Evolutionary conservation across 139 green algal species (phyloP).

Genomic region (Yamagishiella unicocca): DNA sequence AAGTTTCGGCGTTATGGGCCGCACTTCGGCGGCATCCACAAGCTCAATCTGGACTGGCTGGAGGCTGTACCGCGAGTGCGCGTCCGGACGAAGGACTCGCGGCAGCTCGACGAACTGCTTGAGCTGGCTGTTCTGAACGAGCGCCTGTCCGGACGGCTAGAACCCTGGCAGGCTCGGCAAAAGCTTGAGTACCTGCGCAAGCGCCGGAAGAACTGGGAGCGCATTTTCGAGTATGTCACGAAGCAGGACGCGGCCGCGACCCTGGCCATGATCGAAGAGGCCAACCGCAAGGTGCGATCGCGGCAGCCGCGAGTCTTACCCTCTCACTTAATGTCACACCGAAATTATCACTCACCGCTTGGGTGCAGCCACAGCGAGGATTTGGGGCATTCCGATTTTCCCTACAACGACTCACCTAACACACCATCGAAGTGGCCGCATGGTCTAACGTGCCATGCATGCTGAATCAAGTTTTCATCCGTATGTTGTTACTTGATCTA

Average conservation of each 20-base stretch:
- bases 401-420: too few relatives aligned
- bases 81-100: slow-evolving; percentile 60
- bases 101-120: slow-evolving; percentile 75
- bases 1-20: slow-evolving; percentile 59
- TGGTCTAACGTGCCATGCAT: background rate
- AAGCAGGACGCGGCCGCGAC: slow-evolving; percentile 80
- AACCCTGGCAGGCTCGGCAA: slow-evolving; percentile 63
- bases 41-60: slow-evolving; percentile 61
- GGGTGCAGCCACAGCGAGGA: too few relatives aligned
- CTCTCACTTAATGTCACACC: too few relatives aligned
- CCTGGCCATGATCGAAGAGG: slow-evolving; percentile 84
- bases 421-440: background rate
- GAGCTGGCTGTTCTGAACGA: slow-evolving; percentile 86
- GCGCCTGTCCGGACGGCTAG: slow-evolving; percentile 62
- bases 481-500: too few relatives aligned
- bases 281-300: slow-evolving; percentile 71
- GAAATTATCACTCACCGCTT: too few relatives aligned
- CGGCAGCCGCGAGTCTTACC: background rate
- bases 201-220: slow-evolving; percentile 79
- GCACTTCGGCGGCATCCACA: slow-evolving; percentile 57
- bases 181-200: slow-evolving; percentile 81
- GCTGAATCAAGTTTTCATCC: too few relatives aligned
- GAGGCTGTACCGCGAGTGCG: slow-evolving; percentile 73
- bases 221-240: slow-evolving; percentile 83
- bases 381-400: too few relatives aligned